These are phyloP conservation scores for Russula ochroleuca DNA, from an alignment of 768 basidiomycete species.

Conservation along the genomic window DNA sequence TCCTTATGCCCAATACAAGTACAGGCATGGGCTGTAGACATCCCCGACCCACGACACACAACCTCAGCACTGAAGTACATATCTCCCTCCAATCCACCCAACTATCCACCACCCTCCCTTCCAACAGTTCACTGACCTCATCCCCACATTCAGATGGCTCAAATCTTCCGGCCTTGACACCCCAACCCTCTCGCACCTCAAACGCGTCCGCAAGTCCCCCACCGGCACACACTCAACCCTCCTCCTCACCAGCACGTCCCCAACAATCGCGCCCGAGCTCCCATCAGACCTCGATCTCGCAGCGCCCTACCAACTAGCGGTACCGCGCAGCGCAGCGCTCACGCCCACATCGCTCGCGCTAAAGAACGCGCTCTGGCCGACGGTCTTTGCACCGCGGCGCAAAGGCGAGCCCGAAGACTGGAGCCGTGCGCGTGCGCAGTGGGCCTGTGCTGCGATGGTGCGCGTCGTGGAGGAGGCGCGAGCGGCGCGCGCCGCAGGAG, in stretches of 20 bases:
- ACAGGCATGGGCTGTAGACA: slow-evolving; percentile 73
- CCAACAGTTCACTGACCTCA: neutral
- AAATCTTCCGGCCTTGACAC: slow-evolving; percentile 58
- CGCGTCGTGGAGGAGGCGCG: slow-evolving; percentile 48
- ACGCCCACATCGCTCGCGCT: slow-evolving; percentile 58
- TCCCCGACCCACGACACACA: slow-evolving; percentile 57
- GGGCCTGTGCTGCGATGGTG: slow-evolving; percentile 71
- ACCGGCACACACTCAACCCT: slow-evolving; percentile 42
- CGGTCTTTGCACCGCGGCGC: slow-evolving; percentile 62
- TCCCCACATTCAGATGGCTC: slow-evolving; percentile 53
- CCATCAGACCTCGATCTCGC: slow-evolving; percentile 38
- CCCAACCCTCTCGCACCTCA: slow-evolving; percentile 64
- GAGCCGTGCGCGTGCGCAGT: slow-evolving; percentile 59
- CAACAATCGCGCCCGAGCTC: slow-evolving; percentile 47
- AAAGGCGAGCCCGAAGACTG: slow-evolving; percentile 65
- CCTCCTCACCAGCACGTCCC: slow-evolving; percentile 45
- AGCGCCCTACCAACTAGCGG: slow-evolving; percentile 51
- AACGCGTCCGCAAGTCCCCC: slow-evolving; percentile 61
- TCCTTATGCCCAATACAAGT: slow-evolving; percentile 39
- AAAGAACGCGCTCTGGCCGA: slow-evolving; percentile 85
- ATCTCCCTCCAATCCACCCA: no score
- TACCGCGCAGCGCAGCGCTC: slow-evolving; percentile 65
- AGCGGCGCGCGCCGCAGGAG: slow-evolving; percentile 46
- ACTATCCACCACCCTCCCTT: no score
- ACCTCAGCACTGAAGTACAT: slow-evolving; percentile 59